phyloP scores from a whole-genome alignment of 139 green algal genomes.

The Chlamydomonas applanata region DNA sequence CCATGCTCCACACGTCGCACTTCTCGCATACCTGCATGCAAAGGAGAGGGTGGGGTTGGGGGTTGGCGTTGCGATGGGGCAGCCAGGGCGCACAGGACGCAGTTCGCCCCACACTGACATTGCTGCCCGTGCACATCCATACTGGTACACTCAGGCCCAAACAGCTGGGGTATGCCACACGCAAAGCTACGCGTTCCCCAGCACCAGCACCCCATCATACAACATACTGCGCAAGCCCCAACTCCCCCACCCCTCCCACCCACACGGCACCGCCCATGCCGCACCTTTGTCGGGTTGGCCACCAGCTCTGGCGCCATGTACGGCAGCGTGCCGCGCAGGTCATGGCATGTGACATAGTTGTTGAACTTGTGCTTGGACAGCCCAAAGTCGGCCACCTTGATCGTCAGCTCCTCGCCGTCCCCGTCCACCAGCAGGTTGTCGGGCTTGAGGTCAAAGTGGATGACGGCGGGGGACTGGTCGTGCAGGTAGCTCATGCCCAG shows the following conservation, averaged over 20 bases:
- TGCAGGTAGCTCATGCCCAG: slow-evolving; percentile 70
- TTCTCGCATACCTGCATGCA: slow-evolving; percentile 49
- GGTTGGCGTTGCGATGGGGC: background rate
- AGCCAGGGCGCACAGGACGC: no score
- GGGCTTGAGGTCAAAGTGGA: slow-evolving; percentile 92
- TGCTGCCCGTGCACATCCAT: no score
- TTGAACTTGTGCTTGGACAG: slow-evolving; percentile 81
- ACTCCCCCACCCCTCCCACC: no score
- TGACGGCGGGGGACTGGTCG: slow-evolving; percentile 60
- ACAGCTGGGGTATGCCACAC: no score
- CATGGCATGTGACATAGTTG: slow-evolving; percentile 57
- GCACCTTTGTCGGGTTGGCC: slow-evolving; percentile 41
- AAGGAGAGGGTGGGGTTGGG: background rate
- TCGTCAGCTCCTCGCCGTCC: slow-evolving; percentile 37
- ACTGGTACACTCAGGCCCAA: no score
- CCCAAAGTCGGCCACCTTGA: slow-evolving; percentile 80
- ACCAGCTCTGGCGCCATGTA: slow-evolving; percentile 75
- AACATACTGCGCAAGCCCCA: no score
- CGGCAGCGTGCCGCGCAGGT: slow-evolving; percentile 61
- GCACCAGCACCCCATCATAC: no score
- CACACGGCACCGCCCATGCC: background rate
- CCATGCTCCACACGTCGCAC: slow-evolving; percentile 65
- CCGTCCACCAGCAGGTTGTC: slow-evolving; percentile 93
- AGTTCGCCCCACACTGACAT: no score
- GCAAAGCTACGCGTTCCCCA: no score